These are phyloP conservation scores for Ceratobasidium sp. DNA, from an alignment of 1,284 basidiomycete species.

Conservation along the genomic window DNA sequence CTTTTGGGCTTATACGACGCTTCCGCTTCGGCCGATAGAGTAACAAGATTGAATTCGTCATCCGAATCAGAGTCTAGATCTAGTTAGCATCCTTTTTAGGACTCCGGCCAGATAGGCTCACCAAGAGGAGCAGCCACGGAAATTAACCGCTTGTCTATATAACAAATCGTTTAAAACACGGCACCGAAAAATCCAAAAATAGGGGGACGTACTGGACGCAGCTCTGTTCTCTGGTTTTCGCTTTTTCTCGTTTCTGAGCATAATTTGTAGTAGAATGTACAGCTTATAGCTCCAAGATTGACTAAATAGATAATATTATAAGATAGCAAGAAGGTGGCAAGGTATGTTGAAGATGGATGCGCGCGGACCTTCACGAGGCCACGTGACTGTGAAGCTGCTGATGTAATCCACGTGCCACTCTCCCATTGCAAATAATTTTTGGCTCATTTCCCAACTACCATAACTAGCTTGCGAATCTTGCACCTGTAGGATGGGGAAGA, in stretches of 20 bases:
- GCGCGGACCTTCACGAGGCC: not conserved
- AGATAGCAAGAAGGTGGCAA: not conserved
- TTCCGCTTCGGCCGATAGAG: constrained; percentile 37
- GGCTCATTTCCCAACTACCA: constrained; percentile 8
- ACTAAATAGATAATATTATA: not conserved
- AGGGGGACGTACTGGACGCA: not conserved
- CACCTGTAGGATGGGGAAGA: constrained; percentile 69
- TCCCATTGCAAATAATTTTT: constrained; percentile 45
- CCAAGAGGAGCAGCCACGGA: constrained; percentile 35
- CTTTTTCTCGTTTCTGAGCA: constrained; percentile 7
- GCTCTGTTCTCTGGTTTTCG: not conserved
- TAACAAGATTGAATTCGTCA: constrained; percentile 42
- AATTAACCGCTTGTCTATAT: constrained; percentile 1
- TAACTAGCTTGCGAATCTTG: not conserved
- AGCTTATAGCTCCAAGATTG: no score
- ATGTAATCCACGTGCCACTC: constrained; percentile 3
- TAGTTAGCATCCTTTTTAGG: not conserved
- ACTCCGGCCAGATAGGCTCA: not conserved
- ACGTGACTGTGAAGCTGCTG: constrained; percentile 17
- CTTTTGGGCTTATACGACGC: constrained; percentile 39
- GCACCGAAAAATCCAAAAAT: not conserved
- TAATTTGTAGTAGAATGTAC: not conserved
- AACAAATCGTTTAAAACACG: not conserved
- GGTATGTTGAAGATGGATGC: constrained; percentile 18
- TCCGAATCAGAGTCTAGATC: constrained; percentile 41